Evolutionary conservation across 2,329 filamentous ascomycete genomes (phyloP), one percentile per base, ranked within the genome.

Genomic region (Beauveria scarabaeidicola): DNA sequence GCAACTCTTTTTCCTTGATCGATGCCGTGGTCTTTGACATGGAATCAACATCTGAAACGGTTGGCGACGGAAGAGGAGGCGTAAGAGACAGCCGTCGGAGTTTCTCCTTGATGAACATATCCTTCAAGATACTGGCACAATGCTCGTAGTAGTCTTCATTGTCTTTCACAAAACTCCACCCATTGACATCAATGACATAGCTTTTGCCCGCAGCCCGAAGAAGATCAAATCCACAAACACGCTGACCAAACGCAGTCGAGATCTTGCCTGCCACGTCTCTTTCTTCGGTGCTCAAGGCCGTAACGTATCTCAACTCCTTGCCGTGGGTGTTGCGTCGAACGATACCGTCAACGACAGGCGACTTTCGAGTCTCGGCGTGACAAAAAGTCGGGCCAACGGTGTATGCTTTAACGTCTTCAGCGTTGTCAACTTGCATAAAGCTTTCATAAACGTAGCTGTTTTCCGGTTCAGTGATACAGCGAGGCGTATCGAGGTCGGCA

Each of bases 91-190:
- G 78, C 65, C 80, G 82, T 41, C 84, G 82, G 56, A 84, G 74
- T 68, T 86, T 90, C 72, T 97, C 93, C 64, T 85, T 85, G 64
- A 95, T 79, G 65, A 99, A 97, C 70, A 95, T 90, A 7, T 94
- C 87, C 69, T 87, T 90, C 55, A 99, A 77, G 52, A 97, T 96
- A 61, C 80, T 86, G 23, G 94, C 86, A 66, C 88, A 94, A 68
- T 91, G 90, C 68, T 97, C 90, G 71, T 99, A 99, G 73, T 99
- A 99, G 62, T 96, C 92, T 63, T 97, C 93, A 68, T 99, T 99
- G 72, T 99, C 95, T 72, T 99, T 99, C 72, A 99, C 94, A 68
- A 99, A 99, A 70, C 93, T 97, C 95, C 95, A 99, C 13, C 94
- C 94, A 72, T 99, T 99, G 66, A 99, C 94, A 68, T 99, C 94